These are phyloP conservation scores for Chalciporus sphaerocephalus DNA, from an alignment of 768 basidiomycete genomes.

Conservation along the genomic window DNA sequence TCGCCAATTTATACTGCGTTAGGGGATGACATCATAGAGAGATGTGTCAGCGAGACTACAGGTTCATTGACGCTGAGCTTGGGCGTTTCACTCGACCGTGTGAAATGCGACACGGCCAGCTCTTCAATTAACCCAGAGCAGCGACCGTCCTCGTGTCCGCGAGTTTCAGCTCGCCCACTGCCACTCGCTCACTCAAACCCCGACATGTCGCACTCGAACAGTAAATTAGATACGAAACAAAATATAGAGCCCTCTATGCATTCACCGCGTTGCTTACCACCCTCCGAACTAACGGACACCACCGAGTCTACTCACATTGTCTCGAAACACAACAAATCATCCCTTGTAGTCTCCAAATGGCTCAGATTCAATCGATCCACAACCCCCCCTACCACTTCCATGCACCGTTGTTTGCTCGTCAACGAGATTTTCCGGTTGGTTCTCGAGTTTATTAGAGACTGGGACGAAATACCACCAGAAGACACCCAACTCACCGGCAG, in stretches of 20 bases:
- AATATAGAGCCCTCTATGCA: neutral
- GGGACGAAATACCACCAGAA: slow-evolving; percentile 17
- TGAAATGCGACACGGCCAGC: too few relatives aligned
- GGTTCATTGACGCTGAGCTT: too few relatives aligned
- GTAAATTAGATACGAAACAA: neutral
- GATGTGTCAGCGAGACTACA: too few relatives aligned
- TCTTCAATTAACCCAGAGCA: too few relatives aligned
- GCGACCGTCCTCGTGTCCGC: neutral
- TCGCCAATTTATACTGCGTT: too few relatives aligned
- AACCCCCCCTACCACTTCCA: neutral
- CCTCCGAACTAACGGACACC: neutral
- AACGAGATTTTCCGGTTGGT: slow-evolving; percentile 21
- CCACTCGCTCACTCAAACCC: neutral
- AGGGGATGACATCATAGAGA: too few relatives aligned
- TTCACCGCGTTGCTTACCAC: neutral
- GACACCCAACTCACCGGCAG: slow-evolving; percentile 15
- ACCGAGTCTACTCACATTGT: slow-evolving; percentile 2
- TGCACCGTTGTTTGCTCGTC: slow-evolving; percentile 23
- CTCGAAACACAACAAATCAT: neutral
- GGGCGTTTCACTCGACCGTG: too few relatives aligned
- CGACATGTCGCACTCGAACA: neutral
- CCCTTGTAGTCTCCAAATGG: neutral
- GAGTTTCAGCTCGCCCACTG: neutral
- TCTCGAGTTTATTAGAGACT: slow-evolving; percentile 17
- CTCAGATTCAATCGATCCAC: neutral